Percentiles rank a stretch among this genome's conserved stretches.
phyloP scores from a whole-genome alignment of 2,329 filamentous ascomycete species.

The Venturia asperata region DNA sequence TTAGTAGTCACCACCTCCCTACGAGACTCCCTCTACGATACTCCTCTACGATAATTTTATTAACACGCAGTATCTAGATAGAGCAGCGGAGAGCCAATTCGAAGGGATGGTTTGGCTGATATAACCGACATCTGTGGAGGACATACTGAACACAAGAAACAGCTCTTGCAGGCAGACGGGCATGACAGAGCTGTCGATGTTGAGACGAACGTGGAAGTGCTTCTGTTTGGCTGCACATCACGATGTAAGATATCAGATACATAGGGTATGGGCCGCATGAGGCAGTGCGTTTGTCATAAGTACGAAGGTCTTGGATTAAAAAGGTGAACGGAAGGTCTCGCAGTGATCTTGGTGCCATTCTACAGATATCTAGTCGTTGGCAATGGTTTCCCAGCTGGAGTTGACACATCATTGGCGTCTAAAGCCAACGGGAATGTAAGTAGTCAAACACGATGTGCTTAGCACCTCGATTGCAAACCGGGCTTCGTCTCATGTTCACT shows the following conservation, averaged over 20 bases:
- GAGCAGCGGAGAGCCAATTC: conserved; percentile 4
- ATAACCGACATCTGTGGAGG: neutral
- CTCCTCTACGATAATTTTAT: neutral
- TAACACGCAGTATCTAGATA: neutral
- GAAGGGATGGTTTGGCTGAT: conserved; percentile 10
- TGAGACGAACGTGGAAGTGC: neutral
- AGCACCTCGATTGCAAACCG: no score
- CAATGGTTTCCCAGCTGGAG: neutral
- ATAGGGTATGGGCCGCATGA: neutral
- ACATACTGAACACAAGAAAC: neutral
- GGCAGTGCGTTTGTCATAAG: neutral
- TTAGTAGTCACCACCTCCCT: conserved; percentile 43
- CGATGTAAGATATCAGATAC: conserved; percentile 6
- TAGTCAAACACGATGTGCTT: no score
- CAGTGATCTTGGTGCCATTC: neutral
- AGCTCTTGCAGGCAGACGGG: neutral
- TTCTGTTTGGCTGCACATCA: neutral
- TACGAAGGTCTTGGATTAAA: neutral
- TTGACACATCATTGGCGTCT: no score
- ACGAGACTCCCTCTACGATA: neutral
- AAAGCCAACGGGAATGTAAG: no score
- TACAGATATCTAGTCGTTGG: neutral
- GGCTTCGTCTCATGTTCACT: no score
- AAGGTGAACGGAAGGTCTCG: neutral
- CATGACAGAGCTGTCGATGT: neutral